These are phyloP conservation scores for Phaeotremella fagi DNA, from an alignment of 768 basidiomycete genomes.

Conservation along the genomic window DNA sequence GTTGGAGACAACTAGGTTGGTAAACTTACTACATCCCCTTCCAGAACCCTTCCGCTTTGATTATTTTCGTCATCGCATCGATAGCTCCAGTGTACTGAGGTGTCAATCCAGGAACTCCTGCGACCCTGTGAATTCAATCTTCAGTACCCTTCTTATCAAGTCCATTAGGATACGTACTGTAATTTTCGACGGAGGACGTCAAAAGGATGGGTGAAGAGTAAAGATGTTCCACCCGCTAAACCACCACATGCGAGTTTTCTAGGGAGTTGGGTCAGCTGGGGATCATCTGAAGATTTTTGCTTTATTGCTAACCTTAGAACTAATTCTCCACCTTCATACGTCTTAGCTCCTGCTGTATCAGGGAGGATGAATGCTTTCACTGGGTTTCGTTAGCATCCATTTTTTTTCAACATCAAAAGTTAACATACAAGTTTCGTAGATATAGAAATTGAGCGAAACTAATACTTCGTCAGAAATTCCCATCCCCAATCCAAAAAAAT, in stretches of 20 bases:
- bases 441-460: conserved; percentile 79
- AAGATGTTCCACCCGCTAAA: conserved; percentile 79
- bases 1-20: neutral
- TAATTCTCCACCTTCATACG: conserved; percentile 18
- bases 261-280: no score
- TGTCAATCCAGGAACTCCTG: conserved; percentile 22
- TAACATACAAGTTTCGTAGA: conserved; percentile 77
- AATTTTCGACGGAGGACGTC: conserved; percentile 93
- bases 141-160: no score
- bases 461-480: conserved; percentile 13
- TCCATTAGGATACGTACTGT: conserved; percentile 56
- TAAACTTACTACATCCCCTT: conserved; percentile 46
- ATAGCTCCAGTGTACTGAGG: conserved; percentile 73
- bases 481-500: conserved; percentile 5
- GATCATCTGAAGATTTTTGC: no score
- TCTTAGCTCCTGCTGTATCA: neutral
- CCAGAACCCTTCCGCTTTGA: conserved; percentile 64
- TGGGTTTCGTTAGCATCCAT: conserved; percentile 1
- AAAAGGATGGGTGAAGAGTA: conserved; percentile 91
- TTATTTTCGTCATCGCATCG: conserved; percentile 66
- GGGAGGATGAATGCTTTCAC: conserved; percentile 33
- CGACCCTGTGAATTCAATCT: conserved; percentile 13
- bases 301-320: no score
- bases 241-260: conserved; percentile 77
- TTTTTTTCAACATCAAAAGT: neutral